phyloP scores from a whole-genome alignment of 495 filamentous ascomycete genomes.

The Neurospora sp. region DNA sequence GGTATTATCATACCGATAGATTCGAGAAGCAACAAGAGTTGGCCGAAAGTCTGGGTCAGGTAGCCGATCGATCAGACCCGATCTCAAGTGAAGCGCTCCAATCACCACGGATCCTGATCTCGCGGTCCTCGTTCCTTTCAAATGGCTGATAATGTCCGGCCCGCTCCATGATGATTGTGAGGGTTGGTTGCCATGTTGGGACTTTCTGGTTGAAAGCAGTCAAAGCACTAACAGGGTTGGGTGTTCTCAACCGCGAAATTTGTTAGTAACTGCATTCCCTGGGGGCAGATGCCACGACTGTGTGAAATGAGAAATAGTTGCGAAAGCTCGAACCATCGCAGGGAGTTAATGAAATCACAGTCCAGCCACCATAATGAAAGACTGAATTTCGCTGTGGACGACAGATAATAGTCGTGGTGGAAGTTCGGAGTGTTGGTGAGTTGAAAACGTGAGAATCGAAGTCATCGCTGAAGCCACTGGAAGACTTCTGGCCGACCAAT shows the following conservation, averaged over 20 bases:
- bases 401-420: neutral
- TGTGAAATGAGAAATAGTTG: too few species aligned
- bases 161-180: neutral
- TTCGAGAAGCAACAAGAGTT: neutral
- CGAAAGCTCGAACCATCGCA: neutral
- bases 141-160: neutral
- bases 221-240: neutral
- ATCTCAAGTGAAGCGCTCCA: neutral
- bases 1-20: neutral
- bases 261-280: neutral
- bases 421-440: neutral
- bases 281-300: too few species aligned
- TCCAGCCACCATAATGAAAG: too few species aligned
- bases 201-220: neutral
- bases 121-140: neutral
- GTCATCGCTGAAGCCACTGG: too few species aligned
- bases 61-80: neutral
- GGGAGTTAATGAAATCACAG: neutral
- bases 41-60: neutral
- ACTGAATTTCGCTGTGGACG: too few species aligned
- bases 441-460: neutral
- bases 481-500: too few species aligned
- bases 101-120: neutral
- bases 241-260: rapidly evolving
- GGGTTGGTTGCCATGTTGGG: too few species aligned